Base-by-base conservation (phyloP, 176 grass and related monocot genomes). In the Stipa capillata region DNA sequence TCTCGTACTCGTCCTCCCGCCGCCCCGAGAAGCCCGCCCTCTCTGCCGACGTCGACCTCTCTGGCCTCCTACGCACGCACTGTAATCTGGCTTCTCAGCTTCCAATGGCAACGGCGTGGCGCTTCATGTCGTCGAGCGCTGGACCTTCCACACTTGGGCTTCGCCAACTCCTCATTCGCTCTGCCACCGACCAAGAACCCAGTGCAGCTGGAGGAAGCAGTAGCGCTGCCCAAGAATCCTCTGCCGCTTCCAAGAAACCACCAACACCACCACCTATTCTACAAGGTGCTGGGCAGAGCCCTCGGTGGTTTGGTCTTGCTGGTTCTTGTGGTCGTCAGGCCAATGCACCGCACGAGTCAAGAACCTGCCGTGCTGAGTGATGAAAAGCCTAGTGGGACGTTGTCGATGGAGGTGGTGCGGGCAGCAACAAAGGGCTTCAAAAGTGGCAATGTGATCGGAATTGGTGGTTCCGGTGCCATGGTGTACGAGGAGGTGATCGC, bases 21-120 rank as follows among this genome's bases (percentile, higher is more conserved):
- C 78, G 83, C 59, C 87, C 90, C 5, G 33, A 53, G 24, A 56
- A 72, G 41, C 90, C 87, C 1, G 14, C 85, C 32, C 83, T 93
- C 52, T 77, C 80, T 17, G 51, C 70, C 33, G 50, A 83, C 9
- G 72, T 86, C 69, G 79, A 92, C 83, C 79, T 93, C 75, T 85
- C 85, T 18, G 77, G 47, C 35, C 85, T 91, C 32, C 72, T 88
- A 58, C 81, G 67, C 44, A 64, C 87, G 24, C 78, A 73, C 69
- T 93, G 87, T 89, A 93, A 40, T 69, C 79, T 6, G 90, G 90
- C 52, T 93, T 93, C 83, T 93, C 90, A 27, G 90, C 90, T 14
- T 93, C 90, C 65, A 89, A 93, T 49, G 90, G 90, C 62, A 77
- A 69, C 7, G 87, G 90, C 78, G 77, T 87, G 20, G 90, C 90